These are phyloP conservation scores for Amborella trichopoda DNA, from an alignment of 164 flowering plant species.

Conservation along the genomic window DNA sequence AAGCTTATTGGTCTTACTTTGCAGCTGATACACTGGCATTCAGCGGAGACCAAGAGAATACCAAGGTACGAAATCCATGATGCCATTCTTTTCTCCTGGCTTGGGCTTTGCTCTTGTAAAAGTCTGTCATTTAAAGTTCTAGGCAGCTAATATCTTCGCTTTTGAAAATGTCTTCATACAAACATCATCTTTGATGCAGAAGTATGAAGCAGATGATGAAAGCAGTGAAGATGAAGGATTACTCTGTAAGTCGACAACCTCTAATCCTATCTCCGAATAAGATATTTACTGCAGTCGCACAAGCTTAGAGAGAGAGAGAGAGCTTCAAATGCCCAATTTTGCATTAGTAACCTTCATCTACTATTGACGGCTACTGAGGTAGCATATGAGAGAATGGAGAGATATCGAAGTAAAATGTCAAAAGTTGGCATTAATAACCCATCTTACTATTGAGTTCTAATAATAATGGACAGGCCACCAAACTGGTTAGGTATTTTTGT, in stretches of 20 bases:
- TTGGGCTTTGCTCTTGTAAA: not conserved
- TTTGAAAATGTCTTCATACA: too few relatives aligned
- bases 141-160: too few relatives aligned
- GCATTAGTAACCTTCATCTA: not conserved
- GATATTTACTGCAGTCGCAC: not conserved
- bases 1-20: conserved; percentile 4
- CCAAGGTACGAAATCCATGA: conserved; percentile 19
- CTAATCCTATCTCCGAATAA: not conserved
- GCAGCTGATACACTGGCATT: conserved; percentile 28
- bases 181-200: conserved; percentile 20
- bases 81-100: not conserved
- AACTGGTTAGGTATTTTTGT: too few relatives aligned
- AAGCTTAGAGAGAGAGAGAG: not conserved
- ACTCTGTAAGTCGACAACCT: conserved; percentile 49
- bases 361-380: not conserved
- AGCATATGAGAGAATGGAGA: not conserved
- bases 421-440: too few relatives aligned
- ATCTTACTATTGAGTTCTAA: too few relatives aligned
- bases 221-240: conserved; percentile 75
- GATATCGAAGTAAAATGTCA: too few relatives aligned
- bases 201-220: conserved; percentile 33
- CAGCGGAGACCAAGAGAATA: conserved; percentile 33
- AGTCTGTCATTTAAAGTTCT: not conserved
- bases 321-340: too few relatives aligned
- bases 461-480: too few relatives aligned